phyloP scores from a whole-genome alignment of 306 rosid genomes.

The Canavalia gladiata region DNA sequence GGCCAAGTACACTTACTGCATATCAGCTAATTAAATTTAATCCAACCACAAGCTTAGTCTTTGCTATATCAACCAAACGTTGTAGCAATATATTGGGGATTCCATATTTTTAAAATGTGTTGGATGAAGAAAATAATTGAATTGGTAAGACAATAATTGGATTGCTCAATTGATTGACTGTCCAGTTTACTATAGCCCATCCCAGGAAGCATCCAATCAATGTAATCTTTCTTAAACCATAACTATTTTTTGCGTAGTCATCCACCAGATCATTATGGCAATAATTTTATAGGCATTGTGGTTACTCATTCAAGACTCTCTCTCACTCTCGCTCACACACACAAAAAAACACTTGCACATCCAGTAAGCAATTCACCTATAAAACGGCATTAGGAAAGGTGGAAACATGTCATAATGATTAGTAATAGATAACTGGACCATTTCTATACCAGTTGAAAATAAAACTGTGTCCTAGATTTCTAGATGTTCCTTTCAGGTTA shows the following conservation, averaged over 20 bases:
- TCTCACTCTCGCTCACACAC: conserved; percentile 3
- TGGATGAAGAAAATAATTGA: conserved; percentile 22
- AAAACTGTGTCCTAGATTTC: conserved; percentile 19
- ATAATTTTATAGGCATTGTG: conserved; percentile 9
- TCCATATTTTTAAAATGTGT: background rate
- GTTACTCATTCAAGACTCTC: background rate
- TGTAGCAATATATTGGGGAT: background rate
- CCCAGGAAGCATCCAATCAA: conserved; percentile 8
- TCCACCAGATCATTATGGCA: background rate
- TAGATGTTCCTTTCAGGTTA: conserved; percentile 4
- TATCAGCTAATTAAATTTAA: conserved; percentile 32
- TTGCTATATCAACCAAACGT: conserved; percentile 11
- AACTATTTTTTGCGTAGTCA: background rate
- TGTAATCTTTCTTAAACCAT: background rate
- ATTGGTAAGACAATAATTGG: background rate
- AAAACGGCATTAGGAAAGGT: conserved; percentile 8
- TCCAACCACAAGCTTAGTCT: conserved; percentile 9
- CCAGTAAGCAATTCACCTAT: conserved; percentile 13
- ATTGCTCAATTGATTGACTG: conserved; percentile 21
- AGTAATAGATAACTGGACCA: conserved; percentile 26
- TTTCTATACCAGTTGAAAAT: conserved; percentile 17
- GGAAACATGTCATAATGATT: conserved; percentile 17
- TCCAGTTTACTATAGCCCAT: background rate
- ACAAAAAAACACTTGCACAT: background rate
- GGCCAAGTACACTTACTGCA: background rate